Base-by-base conservation (phyloP, 805 yeast genomes). In the Ogataea pilisensis region DNA sequence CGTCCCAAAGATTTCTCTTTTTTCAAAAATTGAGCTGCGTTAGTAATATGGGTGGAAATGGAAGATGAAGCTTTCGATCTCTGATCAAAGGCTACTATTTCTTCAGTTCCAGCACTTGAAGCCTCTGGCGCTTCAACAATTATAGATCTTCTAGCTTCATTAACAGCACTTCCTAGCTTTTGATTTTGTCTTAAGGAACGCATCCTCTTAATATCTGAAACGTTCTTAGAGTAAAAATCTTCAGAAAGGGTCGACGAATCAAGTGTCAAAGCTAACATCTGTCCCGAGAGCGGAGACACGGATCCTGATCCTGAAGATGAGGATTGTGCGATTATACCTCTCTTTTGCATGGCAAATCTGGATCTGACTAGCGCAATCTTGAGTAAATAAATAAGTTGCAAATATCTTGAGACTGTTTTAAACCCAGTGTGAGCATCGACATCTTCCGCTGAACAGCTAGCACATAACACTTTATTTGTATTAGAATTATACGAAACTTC, bases 351-450 rank as follows among this genome's bases (percentile, higher is more conserved):
- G 0, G 81, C 85, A 16, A 76, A 72, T 54, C 66, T 78, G 30
- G 84, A 84, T 42, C 96, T 71, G 3, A 84, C 76, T 35, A 90
- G 68, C 0, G 98, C 98, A 46, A 93, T 88, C 53, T 85, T 83
- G 49, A 90, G 66, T 34, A 93, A 65, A 57, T 80, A 87, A 16
- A 82, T 70, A 55, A 89, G 73, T 62, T 93, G 98, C 16, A 77
- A 63, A 35, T 88, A 72, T 44, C 80, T 81, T 5, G 87, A 73
- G 1, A 89, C 81, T n/a, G 63, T 53, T 35, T 67, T 72, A 55
- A 88, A 81, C 0, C 84, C 89, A 1, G 66, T 48, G 14, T 64
- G 58, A 1, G 78, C 71, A 45, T 72, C 74, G 2, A 71, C 72
- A 40, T 70, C 76, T 34, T 67, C 65, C 3, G 71, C 52, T 0